These are phyloP conservation scores for Pochonia chlamydosporia DNA, from an alignment of 2,329 filamentous ascomycete genomes.

Conservation along the genomic window DNA sequence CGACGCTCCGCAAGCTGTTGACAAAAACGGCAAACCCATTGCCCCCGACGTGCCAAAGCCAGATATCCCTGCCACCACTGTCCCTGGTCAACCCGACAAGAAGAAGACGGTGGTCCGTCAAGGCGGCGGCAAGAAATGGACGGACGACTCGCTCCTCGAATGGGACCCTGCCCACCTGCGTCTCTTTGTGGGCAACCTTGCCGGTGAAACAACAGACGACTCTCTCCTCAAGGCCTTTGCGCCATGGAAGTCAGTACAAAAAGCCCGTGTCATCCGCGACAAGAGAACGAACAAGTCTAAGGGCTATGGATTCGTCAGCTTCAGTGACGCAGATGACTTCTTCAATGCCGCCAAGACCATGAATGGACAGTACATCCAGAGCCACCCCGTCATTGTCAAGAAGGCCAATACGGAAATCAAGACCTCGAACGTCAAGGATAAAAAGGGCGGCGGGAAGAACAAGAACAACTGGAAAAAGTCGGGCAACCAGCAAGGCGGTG, in stretches of 20 bases:
- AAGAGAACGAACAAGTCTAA: slow-evolving; percentile 95
- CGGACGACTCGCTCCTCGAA: slow-evolving; percentile 80
- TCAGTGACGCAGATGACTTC: slow-evolving; percentile 91
- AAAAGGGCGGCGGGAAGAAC: slow-evolving; percentile 32
- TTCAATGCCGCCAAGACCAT: slow-evolving; percentile 96
- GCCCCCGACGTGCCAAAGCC: slow-evolving; percentile 21
- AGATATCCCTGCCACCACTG: slow-evolving; percentile 31
- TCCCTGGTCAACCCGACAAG: slow-evolving; percentile 50
- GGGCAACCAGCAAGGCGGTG: slow-evolving; percentile 19
- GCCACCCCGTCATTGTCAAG: slow-evolving; percentile 82
- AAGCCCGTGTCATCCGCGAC: slow-evolving; percentile 89
- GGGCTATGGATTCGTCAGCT: slow-evolving; percentile 94
- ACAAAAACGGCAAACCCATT: slow-evolving; percentile 25
- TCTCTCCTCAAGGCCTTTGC: slow-evolving; percentile 90
- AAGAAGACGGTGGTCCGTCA: slow-evolving; percentile 83
- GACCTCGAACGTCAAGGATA: slow-evolving; percentile 62
- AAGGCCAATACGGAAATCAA: slow-evolving; percentile 91
- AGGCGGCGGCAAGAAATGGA: slow-evolving; percentile 90
- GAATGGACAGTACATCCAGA: slow-evolving; percentile 98
- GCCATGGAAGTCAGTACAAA: slow-evolving; percentile 81
- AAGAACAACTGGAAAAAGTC: slow-evolving; percentile 30
- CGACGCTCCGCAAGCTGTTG: slow-evolving; percentile 22
- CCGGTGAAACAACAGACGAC: slow-evolving; percentile 95
- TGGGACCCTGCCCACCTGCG: slow-evolving; percentile 95
- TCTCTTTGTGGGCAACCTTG: slow-evolving; percentile 93